Evolutionary conservation across 169 alveolate species (phyloP).

Genomic region (Cardiosporidium cionae): DNA sequence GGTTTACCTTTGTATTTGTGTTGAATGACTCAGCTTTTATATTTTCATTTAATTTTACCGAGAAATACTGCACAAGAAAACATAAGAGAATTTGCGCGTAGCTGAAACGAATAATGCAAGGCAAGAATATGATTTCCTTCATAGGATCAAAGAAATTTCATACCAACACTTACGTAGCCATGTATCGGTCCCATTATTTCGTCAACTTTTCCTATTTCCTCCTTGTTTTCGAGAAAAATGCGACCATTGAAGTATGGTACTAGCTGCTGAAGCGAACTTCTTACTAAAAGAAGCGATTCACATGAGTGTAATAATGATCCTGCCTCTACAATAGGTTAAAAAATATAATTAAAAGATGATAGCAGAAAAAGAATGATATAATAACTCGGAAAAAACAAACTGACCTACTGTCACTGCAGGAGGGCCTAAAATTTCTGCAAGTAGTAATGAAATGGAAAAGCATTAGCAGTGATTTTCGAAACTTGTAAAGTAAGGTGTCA

Average conservation of each 20-base stretch:
- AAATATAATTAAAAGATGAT: not conserved
- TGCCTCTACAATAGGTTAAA: slow-evolving; percentile 7
- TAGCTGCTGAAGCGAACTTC: slow-evolving; percentile 62
- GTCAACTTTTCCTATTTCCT: slow-evolving; percentile 88
- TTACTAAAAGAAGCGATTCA: slow-evolving; percentile 79
- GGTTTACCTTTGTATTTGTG: slow-evolving; percentile 53
- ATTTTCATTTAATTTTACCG: slow-evolving; percentile 72
- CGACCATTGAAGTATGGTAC: slow-evolving; percentile 92
- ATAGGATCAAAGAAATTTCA: too few species aligned
- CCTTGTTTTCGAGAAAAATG: slow-evolving; percentile 82
- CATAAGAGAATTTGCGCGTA: not conserved
- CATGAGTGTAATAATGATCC: slow-evolving; percentile 70
- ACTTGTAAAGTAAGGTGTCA: not conserved
- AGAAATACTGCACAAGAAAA: slow-evolving; percentile 47
- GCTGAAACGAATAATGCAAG: too few species aligned
- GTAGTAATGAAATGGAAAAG: not conserved
- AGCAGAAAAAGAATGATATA: not conserved
- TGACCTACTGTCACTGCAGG: not conserved
- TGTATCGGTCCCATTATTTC: slow-evolving; percentile 88
- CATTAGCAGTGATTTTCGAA: not conserved
- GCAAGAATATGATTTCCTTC: too few species aligned
- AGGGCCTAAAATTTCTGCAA: not conserved
- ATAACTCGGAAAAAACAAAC: not conserved
- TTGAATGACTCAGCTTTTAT: slow-evolving; percentile 69
- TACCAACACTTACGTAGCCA: slow-evolving; percentile 58